phyloP scores from a whole-genome alignment of 208 protist species.

The Acanthamoeba royreba region DNA sequence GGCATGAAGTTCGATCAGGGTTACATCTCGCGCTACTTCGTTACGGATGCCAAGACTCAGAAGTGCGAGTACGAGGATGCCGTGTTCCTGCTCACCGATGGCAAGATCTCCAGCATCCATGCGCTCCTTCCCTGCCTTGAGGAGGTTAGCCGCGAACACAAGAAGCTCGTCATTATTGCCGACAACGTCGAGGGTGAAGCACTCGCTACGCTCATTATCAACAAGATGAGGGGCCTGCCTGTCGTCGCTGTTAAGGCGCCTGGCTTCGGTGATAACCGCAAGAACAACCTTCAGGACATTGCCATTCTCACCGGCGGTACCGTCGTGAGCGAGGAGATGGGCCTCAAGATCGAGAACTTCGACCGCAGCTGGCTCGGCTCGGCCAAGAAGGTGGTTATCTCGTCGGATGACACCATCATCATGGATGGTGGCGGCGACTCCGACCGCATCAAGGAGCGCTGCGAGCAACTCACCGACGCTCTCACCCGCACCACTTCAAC shows the following conservation, averaged over 20 bases:
- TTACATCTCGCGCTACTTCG: slow-evolving; percentile 98
- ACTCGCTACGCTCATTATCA: slow-evolving; percentile 92
- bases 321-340: slow-evolving; percentile 73
- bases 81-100: slow-evolving; percentile 92
- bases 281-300: slow-evolving; percentile 97
- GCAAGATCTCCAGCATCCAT: slow-evolving; percentile 93
- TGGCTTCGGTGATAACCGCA: slow-evolving; percentile 98
- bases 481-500: slow-evolving; percentile 87
- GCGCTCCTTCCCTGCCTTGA: slow-evolving; percentile 90
- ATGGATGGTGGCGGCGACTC: slow-evolving; percentile 93
- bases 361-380: slow-evolving; percentile 70
- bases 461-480: slow-evolving; percentile 87
- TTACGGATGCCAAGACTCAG: slow-evolving; percentile 96
- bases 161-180: slow-evolving; percentile 97
- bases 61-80: slow-evolving; percentile 93
- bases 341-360: slow-evolving; percentile 70
- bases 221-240: slow-evolving; percentile 86
- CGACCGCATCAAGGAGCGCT: slow-evolving; percentile 88
- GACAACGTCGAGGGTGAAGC: slow-evolving; percentile 98
- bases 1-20: slow-evolving; percentile 97
- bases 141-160: slow-evolving; percentile 80
- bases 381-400: slow-evolving; percentile 86
- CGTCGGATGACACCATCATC: slow-evolving; percentile 97
- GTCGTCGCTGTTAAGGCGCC: slow-evolving; percentile 92
- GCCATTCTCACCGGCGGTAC: slow-evolving; percentile 94